Conservation (phyloP, 176 grass and related monocot species). For the Otatea glauca region DNA sequence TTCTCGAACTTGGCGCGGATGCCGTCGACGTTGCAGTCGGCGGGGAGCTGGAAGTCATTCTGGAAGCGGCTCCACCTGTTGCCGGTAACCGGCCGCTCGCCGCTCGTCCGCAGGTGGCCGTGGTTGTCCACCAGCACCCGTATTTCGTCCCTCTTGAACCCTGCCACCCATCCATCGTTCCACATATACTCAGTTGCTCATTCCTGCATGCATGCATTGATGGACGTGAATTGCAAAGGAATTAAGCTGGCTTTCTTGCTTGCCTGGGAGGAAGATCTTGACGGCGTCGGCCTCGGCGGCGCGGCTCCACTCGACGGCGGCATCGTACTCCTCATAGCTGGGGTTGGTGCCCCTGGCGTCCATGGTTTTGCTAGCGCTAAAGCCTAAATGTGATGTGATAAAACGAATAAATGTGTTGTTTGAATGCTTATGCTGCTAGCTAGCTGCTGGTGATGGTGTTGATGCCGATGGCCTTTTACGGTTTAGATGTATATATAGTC, state of each 20-base stretch:
- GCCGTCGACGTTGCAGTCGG: conserved; percentile 47
- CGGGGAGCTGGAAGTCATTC: conserved; percentile 56
- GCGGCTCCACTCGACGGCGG: conserved; percentile 49
- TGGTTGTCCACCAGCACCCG: conserved; percentile 65
- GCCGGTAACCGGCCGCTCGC: conserved; percentile 42
- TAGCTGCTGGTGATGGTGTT: neutral
- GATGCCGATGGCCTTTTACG: conserved; percentile 15
- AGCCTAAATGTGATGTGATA: neutral
- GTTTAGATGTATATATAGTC: conserved; percentile 31
- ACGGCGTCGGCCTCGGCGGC: conserved; percentile 41
- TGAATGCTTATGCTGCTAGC: neutral
- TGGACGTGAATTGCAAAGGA: neutral
- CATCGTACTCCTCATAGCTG: conserved; percentile 40
- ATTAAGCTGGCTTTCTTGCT: conserved; percentile 5
- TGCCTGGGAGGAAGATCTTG: conserved; percentile 55
- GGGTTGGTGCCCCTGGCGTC: neutral
- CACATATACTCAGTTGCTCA: neutral
- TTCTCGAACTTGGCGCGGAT: conserved; percentile 84
- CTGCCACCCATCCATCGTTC: conserved; percentile 37
- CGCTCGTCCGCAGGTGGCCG: conserved; percentile 56
- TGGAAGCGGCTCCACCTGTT: conserved; percentile 61
- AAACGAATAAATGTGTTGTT: neutral
- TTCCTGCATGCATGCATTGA: neutral
- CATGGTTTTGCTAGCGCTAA: conserved; percentile 13
- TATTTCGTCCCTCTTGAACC: conserved; percentile 68